Evolutionary conservation across 169 alveolate genomes (phyloP), one percentile per base, ranked within the genome.

Genomic region (Toxoplasma gondii): DNA sequence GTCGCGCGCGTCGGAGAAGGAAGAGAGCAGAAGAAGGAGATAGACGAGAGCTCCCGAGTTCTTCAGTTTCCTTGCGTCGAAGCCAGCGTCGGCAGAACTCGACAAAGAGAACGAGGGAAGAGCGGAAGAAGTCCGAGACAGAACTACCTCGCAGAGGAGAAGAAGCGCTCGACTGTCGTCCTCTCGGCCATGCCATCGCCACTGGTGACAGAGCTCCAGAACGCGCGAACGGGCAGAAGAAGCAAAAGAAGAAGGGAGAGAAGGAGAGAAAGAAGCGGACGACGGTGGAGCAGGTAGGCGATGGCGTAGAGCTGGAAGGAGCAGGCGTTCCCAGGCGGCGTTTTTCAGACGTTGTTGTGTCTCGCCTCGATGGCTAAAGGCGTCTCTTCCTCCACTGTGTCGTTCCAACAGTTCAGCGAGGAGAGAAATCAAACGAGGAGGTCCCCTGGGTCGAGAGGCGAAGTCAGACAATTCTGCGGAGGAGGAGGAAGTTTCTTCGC

Each of bases 261-360:
- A 34, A 69, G 43, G 82, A 69, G 38, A 31, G 82, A 22, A 49
- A 4, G 82, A 4, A 5, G 82, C 39, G 43, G 43, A 9, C 34
- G 34, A 5, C 82, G 43, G 5, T 29, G 82, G n/a, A 69, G 86
- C 12, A 82, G 67, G 64, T 0, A 12, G 41, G 69, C 90, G 90
- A 41, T 82, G 90, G n/a, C 90, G 53, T 12, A 82, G 64, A 10
- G 90, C 53, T 2, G 90, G 90, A 34, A 41, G 58, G 24, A 82
- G 90, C 88, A 82, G n/a, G 45, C 49, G 27, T 36, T n/a, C 84
- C 84, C 84, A 74, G 27, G 84, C 84, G 1, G 45, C 49, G 84
- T 74, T n/a, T 16, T 22, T 74, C 49, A 31, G 43, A n/a, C 81
- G 81, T n/a, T 17, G 7, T 29, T 29, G 81, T 4, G 34, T 29